Conservation (phyloP, 2,329 filamentous ascomycete genomes). For the Chaetothyriales sp. region DNA sequence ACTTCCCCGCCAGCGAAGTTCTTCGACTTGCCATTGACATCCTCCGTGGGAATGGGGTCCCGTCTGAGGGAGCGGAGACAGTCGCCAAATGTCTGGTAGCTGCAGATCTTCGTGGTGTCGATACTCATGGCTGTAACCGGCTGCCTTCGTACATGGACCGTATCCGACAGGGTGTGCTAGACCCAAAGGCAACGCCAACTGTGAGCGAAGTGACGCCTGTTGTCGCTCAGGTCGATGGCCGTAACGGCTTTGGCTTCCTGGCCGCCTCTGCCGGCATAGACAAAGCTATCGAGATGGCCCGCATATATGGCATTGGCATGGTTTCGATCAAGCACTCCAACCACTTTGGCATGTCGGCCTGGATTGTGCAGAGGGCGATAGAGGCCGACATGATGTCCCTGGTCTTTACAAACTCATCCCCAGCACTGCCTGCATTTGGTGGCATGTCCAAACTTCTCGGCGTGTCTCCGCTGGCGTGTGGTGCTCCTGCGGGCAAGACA, state of each 20-base stretch:
- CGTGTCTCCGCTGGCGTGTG: conserved; percentile 58
- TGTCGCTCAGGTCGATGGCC: conserved; percentile 51
- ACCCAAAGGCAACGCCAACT: conserved; percentile 43
- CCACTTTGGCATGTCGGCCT: conserved; percentile 72
- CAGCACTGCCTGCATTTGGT: conserved; percentile 57
- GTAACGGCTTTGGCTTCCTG: conserved; percentile 63
- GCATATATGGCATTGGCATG: conserved; percentile 55
- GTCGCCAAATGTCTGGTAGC: conserved; percentile 55
- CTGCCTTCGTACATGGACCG: conserved; percentile 65
- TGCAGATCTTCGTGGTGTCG: conserved; percentile 63
- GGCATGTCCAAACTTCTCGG: conserved; percentile 55
- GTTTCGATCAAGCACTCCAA: conserved; percentile 62
- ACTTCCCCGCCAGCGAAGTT: conserved; percentile 20
- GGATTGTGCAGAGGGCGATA: conserved; percentile 62
- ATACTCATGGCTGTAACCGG: conserved; percentile 65
- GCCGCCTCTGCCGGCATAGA: conserved; percentile 52
- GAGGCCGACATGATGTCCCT: conserved; percentile 56
- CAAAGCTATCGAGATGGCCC: conserved; percentile 51
- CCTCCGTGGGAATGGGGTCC: conserved; percentile 46
- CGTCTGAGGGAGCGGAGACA: conserved; percentile 42
- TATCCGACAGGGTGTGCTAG: conserved; percentile 53
- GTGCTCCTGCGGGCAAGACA: conserved; percentile 48
- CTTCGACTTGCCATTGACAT: conserved; percentile 37
- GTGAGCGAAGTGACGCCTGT: conserved; percentile 52
- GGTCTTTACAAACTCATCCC: conserved; percentile 57